Percentiles rank a stretch among this genome's conserved stretches.
Conservation (phyloP, 192 early-diverging fungal genomes). For the Chytriomyces sp. region DNA sequence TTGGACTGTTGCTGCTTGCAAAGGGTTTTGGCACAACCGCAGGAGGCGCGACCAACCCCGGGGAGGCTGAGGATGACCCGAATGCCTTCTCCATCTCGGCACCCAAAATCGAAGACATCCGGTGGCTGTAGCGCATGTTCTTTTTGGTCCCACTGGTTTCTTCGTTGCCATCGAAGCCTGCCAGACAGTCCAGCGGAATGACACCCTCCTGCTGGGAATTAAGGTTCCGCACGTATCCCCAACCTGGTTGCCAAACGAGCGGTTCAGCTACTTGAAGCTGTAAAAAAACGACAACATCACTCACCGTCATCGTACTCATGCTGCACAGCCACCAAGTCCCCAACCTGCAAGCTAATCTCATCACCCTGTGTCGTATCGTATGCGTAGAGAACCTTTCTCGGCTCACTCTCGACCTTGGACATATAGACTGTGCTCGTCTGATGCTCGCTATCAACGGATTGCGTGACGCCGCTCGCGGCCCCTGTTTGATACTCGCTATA, state of each 20-base stretch:
- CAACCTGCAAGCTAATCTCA: neutral
- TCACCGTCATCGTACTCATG: conserved; percentile 7
- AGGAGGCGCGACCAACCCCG: neutral
- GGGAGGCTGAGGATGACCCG: neutral
- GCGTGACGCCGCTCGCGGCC: too few relatives aligned
- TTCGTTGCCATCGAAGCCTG: neutral
- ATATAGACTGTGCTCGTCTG: too few relatives aligned
- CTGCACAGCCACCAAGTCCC: conserved; percentile 3
- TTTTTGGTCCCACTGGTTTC: neutral
- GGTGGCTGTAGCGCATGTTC: neutral
- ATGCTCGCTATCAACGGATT: too few relatives aligned
- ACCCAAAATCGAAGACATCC: neutral
- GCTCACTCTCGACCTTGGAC: neutral
- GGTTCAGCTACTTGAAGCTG: neutral
- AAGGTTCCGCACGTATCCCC: conserved; percentile 45
- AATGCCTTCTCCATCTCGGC: neutral
- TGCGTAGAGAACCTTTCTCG: conserved; percentile 1
- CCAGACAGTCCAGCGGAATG: conserved; percentile 46
- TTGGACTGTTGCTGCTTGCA: neutral
- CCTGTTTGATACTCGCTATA: too few relatives aligned
- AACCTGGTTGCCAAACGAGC: neutral
- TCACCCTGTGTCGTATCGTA: neutral
- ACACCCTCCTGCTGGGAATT: conserved; percentile 47
- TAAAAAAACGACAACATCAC: neutral
- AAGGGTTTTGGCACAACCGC: neutral